Evolutionary conservation across 352 stramenopile species (phyloP), one percentile per base, ranked within the genome.

Genomic region (Phytophthora pinifolia): DNA sequence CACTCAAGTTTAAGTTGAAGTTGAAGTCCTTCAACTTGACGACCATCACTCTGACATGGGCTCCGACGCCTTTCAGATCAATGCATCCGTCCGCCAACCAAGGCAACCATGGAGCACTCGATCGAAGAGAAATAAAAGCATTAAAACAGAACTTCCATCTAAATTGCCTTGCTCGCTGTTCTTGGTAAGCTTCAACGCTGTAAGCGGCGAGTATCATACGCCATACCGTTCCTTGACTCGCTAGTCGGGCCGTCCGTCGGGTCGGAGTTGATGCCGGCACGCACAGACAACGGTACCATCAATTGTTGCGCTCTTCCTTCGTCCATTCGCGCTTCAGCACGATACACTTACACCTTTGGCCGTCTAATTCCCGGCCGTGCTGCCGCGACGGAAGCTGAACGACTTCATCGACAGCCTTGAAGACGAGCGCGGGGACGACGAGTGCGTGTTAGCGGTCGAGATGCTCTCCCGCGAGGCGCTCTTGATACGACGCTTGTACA

Each of bases 321-420:
- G 34, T 41, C 55, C 51, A 31, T 54, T n/a, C n/a, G n/a, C n/a
- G n/a, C n/a, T n/a, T n/a, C n/a, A n/a, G 59, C 50, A 46, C 42
- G 53, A 53, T 72, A 72, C 64, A 69, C 45, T 70, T n/a, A 61
- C 49, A 54, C 22, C 32, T 48, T 55, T 1, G 46, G 30, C 45
- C 37, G 46, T 60, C 39, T 76, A 81, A 59, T 75, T 83, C 47
- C 75, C 73, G 38, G 72, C 62, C 9, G 68, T 83, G 59, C 71
- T 85, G 63, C 72, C 67, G 31, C 76, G 76, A 72, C 76, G 74
- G 67, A 87, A 87, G 60, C 73, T 81, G 47, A 87, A 85, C 30
- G 76, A 79, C 50, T 87, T 87, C 74, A 86, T 83, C 37, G 76
- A 87, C 46, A 87, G 45, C 32, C 76, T 74, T 35, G 74, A 83